These are phyloP conservation scores for Amanita molliuscula DNA, from an alignment of 768 basidiomycete genomes.

Conservation along the genomic window DNA sequence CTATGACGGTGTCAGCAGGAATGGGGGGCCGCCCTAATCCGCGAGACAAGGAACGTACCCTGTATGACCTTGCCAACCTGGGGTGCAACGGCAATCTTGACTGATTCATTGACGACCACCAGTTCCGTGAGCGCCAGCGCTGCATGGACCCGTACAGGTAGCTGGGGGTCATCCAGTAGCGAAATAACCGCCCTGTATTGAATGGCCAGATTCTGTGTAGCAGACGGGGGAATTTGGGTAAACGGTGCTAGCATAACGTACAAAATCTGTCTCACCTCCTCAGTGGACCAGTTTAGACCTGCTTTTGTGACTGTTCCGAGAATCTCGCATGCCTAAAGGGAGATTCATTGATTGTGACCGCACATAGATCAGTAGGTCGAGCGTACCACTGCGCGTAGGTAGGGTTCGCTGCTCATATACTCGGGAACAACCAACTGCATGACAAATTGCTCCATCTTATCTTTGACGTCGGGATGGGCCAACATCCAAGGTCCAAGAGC, in stretches of 20 bases:
- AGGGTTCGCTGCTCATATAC: conserved; percentile 55
- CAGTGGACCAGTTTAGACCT: conserved; percentile 55
- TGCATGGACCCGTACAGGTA: conserved; percentile 81
- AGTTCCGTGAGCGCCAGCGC: conserved; percentile 73
- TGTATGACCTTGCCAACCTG: conserved; percentile 84
- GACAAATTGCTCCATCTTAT: conserved; percentile 70
- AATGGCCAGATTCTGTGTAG: conserved; percentile 41
- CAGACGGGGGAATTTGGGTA: neutral
- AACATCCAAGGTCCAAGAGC: conserved; percentile 72
- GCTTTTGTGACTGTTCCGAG: conserved; percentile 63
- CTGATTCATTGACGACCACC: conserved; percentile 56
- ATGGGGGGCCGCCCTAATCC: neutral
- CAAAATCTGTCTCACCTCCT: conserved; percentile 34
- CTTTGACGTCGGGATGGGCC: conserved; percentile 73
- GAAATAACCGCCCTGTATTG: conserved; percentile 57
- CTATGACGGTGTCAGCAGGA: conserved; percentile 22
- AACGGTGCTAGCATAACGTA: neutral
- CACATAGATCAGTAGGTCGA: neutral
- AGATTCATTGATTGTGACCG: neutral
- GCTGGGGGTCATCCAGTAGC: conserved; percentile 67
- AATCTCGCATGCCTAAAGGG: conserved; percentile 64
- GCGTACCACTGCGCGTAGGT: conserved; percentile 70
- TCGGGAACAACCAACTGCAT: conserved; percentile 65
- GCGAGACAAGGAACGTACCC: conserved; percentile 30
- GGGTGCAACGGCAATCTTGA: conserved; percentile 58